Base-by-base conservation (phyloP, 441 rosid genomes). In the Gossypium gossypioides region DNA sequence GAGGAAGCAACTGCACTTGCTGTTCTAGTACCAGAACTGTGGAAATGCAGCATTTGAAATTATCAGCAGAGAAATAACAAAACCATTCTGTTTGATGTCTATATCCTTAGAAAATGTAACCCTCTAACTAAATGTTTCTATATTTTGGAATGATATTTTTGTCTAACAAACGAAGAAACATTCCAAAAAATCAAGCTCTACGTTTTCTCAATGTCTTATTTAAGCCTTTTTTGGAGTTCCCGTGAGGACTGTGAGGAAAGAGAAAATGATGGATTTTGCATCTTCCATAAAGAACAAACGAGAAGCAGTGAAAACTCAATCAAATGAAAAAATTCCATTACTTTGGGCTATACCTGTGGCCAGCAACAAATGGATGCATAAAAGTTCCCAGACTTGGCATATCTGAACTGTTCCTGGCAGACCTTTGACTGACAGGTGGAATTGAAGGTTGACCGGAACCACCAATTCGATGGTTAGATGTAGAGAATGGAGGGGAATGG, bases 371-470 rank as follows among this genome's bases (percentile, higher is more conserved):
- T 2, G 93, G 97, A 77, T 87, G 91, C 85, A 86, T 76, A 80
- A 89, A 88, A 0, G 97, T 87, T 74, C 91, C 94, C 6, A 93
- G 76, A 84, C 97, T 86, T 46, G 84, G 81, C 71, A 83, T 69
- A 72, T 91, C 97, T 42, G 92, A 79, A 76, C 79, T 77, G 76
- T 76, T 75, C 81, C 97, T 83, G 19, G 83, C 75, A 13, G 90
- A 81, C 77, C 99, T 88, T 44, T 84, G 91, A 79, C 82, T 67
- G 27, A 85, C 78, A 15, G 89, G 78, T 2, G 88, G 89, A 72
- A 82, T 79, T 1, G 89, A 79, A 81, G 89, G 81, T 65, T 88
- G 97, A 81, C 89, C 89, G 1, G 80, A 79, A 74, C 78, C 79
- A 69, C 88, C 86, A 2, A 83, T 74, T 22, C 89, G 90, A 82